Percentiles rank a stretch among this genome's conserved stretches.
These are phyloP conservation scores for Polychaeton citri DNA, from an alignment of 2,329 filamentous ascomycete genomes.

Conservation along the genomic window DNA sequence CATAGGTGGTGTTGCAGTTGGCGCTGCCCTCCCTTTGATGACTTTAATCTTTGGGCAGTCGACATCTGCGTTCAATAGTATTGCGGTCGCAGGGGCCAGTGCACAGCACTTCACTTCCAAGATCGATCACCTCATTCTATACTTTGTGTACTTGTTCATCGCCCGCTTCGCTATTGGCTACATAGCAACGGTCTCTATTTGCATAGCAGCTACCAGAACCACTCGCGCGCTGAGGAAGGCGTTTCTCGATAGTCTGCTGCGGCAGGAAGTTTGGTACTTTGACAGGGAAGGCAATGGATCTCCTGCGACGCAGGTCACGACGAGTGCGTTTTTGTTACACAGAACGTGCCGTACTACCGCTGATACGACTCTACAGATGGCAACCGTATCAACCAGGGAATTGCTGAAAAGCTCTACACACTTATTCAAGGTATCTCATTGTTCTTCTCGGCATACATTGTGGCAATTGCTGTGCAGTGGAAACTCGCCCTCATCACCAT, in stretches of 20 bases:
- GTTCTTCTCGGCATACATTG: constrained; percentile 27
- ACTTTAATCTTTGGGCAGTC: constrained; percentile 39
- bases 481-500: constrained; percentile 33
- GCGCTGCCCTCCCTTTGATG: constrained; percentile 36
- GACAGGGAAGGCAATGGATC: constrained; percentile 45
- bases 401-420: constrained; percentile 26
- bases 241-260: constrained; percentile 51
- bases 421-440: constrained; percentile 22
- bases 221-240: constrained; percentile 41
- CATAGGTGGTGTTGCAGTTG: constrained; percentile 28
- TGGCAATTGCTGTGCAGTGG: constrained; percentile 29
- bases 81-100: constrained; percentile 10
- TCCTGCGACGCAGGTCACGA: constrained; percentile 50
- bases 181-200: constrained; percentile 29
- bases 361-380: constrained; percentile 16
- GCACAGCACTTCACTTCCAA: constrained; percentile 8
- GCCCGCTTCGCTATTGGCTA: constrained; percentile 52
- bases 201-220: constrained; percentile 38
- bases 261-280: constrained; percentile 53
- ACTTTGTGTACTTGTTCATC: constrained; percentile 58
- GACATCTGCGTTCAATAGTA: constrained; percentile 34
- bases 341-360: background rate
- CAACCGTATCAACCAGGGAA: constrained; percentile 26
- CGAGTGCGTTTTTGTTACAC: constrained; percentile 19
- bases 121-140: constrained; percentile 37